These are phyloP conservation scores for Skeletonema menzelii DNA, from an alignment of 108 stramenopile species.

Conservation along the genomic window DNA sequence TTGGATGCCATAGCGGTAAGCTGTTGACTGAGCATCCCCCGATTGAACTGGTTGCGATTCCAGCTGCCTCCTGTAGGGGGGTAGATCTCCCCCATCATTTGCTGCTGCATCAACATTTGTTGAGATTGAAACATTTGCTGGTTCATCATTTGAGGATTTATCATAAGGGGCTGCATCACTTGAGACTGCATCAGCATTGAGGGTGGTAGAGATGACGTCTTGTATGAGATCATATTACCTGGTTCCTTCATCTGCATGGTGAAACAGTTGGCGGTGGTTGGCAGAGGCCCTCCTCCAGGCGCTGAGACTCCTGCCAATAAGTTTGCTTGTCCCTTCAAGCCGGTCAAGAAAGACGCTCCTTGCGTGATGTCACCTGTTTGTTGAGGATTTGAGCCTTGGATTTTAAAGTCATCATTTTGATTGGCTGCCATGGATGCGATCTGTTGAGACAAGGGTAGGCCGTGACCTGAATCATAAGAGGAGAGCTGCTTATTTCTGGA, in stretches of 20 bases:
- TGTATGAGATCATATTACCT: not conserved
- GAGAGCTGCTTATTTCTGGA: not conserved
- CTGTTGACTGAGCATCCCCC: not conserved
- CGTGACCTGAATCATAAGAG: not conserved
- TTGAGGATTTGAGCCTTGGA: not conserved
- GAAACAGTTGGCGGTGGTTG: not conserved
- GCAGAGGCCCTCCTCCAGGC: not conserved
- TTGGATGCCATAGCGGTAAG: not conserved
- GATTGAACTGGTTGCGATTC: not conserved
- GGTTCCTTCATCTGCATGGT: not conserved
- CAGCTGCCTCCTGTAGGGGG: not conserved
- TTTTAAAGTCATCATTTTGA: not conserved
- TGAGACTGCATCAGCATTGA: not conserved
- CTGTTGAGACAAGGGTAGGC: not conserved
- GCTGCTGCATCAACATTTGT: not conserved
- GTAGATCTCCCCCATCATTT: not conserved
- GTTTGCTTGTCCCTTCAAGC: not conserved
- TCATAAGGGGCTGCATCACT: not conserved
- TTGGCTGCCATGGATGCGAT: not conserved
- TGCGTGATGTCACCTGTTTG: not conserved
- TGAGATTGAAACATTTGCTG: not conserved
- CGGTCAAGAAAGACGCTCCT: not conserved
- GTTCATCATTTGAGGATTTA: too few species aligned
- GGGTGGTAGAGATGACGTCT: not conserved
- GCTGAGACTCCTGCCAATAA: not conserved